phyloP scores from a whole-genome alignment of 306 rosid genomes.

The Cercis canadensis region DNA sequence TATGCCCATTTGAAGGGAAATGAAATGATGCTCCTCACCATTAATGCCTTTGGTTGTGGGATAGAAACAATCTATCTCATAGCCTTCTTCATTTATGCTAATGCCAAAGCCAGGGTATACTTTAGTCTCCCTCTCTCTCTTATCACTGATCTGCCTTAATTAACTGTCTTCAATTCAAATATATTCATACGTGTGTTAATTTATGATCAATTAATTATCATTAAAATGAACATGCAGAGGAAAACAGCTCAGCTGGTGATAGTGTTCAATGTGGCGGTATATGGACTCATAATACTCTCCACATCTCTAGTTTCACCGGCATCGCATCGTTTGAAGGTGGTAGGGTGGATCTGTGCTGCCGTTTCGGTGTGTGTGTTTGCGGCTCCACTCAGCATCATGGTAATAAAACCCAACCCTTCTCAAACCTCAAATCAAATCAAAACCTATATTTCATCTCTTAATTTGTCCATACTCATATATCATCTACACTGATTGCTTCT shows the following conservation, averaged over 20 bases:
- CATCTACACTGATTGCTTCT: neutral
- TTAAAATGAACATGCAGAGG: constrained; percentile 28
- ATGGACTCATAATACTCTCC: constrained; percentile 21
- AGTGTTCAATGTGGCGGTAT: constrained; percentile 36
- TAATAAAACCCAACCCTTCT: neutral
- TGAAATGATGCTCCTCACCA: constrained; percentile 36
- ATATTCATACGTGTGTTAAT: too few relatives aligned
- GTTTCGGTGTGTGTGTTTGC: constrained; percentile 53
- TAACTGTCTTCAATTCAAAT: too few relatives aligned
- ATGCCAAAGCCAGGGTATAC: constrained; percentile 34
- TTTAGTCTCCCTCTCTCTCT: neutral
- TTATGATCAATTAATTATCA: too few relatives aligned
- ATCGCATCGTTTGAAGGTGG: constrained; percentile 8
- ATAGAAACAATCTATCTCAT: constrained; percentile 40
- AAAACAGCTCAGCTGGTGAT: constrained; percentile 35
- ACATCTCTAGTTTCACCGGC: constrained; percentile 1
- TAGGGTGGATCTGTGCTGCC: constrained; percentile 47
- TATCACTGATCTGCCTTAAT: neutral
- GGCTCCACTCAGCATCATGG: constrained; percentile 58
- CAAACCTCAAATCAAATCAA: too few relatives aligned
- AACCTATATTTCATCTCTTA: too few relatives aligned
- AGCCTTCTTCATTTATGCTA: constrained; percentile 39
- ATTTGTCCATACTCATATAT: neutral
- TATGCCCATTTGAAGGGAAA: constrained; percentile 42
- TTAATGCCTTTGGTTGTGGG: constrained; percentile 39